Conservation (phyloP, 108 stramenopile genomes). For the Cyclotella cryptica region DNA sequence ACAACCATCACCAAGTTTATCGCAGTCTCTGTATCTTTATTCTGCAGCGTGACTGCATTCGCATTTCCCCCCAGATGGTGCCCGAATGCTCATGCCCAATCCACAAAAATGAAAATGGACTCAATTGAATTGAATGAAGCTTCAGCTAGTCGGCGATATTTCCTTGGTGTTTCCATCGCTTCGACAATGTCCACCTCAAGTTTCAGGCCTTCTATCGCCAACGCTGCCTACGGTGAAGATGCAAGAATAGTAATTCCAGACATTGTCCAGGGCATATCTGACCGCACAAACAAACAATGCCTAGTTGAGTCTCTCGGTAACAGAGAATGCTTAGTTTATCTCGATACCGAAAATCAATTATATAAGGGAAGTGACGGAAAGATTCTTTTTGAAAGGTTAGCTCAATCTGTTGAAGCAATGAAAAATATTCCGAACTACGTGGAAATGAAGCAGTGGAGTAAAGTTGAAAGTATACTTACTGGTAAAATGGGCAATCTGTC, state of each 20-base stretch:
- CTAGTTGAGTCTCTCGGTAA: constrained; percentile 75
- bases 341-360: constrained; percentile 68
- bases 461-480: constrained; percentile 64
- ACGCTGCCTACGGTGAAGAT: constrained; percentile 64
- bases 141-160: constrained; percentile 2
- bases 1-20: neutral
- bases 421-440: constrained; percentile 61
- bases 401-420: constrained; percentile 45
- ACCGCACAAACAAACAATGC: constrained; percentile 70
- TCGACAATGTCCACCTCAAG: constrained; percentile 3
- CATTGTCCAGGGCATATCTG: constrained; percentile 52
- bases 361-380: constrained; percentile 64
- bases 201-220: constrained; percentile 23
- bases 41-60: neutral
- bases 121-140: neutral
- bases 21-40: neutral
- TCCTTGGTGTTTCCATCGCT: neutral
- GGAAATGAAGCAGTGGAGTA: constrained; percentile 69
- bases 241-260: constrained; percentile 75
- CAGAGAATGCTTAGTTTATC: constrained; percentile 74
- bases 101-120: neutral
- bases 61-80: neutral
- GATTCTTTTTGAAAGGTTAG: constrained; percentile 59
- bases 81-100: neutral
- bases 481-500: constrained; percentile 67